These are phyloP conservation scores for Hericium coralloides DNA, from an alignment of 768 basidiomycete species.

Conservation along the genomic window DNA sequence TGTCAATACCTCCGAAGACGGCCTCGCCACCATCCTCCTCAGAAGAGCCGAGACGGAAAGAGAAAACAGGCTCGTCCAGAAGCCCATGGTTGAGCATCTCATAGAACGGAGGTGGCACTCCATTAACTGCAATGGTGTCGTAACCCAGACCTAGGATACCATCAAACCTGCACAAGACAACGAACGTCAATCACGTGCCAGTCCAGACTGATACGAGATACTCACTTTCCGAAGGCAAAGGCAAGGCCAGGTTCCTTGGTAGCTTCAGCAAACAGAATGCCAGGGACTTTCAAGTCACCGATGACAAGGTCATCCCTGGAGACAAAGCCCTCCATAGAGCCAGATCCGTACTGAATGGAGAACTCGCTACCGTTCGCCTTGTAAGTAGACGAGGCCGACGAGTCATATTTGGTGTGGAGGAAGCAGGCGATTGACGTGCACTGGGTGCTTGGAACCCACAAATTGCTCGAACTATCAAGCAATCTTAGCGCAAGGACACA, in stretches of 20 bases:
- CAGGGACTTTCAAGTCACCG: conserved; percentile 68
- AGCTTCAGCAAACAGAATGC: conserved; percentile 91
- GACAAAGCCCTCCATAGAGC: conserved; percentile 94
- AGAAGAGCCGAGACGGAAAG: conserved; percentile 85
- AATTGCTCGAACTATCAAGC: conserved; percentile 67
- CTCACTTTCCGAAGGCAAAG: conserved; percentile 93
- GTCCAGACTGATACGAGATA: conserved; percentile 3
- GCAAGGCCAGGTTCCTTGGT: conserved; percentile 94
- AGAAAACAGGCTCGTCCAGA: conserved; percentile 80
- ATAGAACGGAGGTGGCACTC: conserved; percentile 91
- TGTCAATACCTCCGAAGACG: conserved; percentile 86
- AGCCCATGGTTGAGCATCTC: conserved; percentile 79
- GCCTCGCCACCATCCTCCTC: conserved; percentile 89
- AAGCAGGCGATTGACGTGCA: conserved; percentile 91
- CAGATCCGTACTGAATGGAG: conserved; percentile 89
- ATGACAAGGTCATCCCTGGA: conserved; percentile 76
- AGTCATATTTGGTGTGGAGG: conserved; percentile 91
- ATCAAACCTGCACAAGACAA: conserved; percentile 58
- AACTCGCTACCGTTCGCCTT: conserved; percentile 86
- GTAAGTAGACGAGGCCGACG: conserved; percentile 69
- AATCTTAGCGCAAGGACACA: conserved; percentile 1
- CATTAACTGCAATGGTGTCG: conserved; percentile 92
- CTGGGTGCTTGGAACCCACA: conserved; percentile 81
- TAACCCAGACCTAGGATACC: conserved; percentile 93
- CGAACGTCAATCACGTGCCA: neutral